phyloP scores from a whole-genome alignment of 2,329 filamentous ascomycete genomes.

The Penicillium decumbens region DNA sequence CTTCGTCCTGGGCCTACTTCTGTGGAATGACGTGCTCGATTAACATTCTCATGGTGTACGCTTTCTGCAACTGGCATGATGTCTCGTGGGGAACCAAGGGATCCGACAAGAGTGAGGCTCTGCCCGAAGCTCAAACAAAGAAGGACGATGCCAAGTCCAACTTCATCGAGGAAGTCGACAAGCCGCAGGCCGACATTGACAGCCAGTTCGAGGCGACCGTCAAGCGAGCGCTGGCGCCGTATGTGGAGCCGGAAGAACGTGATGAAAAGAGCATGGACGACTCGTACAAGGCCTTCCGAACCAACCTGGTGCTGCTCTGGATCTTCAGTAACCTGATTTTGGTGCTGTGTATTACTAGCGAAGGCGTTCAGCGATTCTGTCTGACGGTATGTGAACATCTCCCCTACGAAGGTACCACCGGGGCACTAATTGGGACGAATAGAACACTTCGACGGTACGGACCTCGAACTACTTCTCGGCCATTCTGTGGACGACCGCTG shows the following conservation, averaged over 20 bases:
- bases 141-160: conserved; percentile 82
- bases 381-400: conserved; percentile 64
- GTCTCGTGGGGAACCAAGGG: conserved; percentile 99
- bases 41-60: conserved; percentile 98
- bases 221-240: conserved; percentile 81
- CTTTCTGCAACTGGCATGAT: conserved; percentile 99
- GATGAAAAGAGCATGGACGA: conserved; percentile 87
- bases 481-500: conserved; percentile 80
- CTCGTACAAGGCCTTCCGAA: conserved; percentile 98
- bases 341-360: conserved; percentile 78
- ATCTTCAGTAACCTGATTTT: conserved; percentile 87
- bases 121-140: conserved; percentile 79
- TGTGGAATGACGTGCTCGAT: conserved; percentile 92
- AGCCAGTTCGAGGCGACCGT: conserved; percentile 93
- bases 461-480: conserved; percentile 88
- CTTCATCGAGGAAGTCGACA: conserved; percentile 90
- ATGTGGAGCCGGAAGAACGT: conserved; percentile 65
- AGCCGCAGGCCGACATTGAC: conserved; percentile 95
- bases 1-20: conserved; percentile 88
- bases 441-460: conserved; percentile 63
- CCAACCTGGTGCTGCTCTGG: conserved; percentile 83
- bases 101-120: conserved; percentile 83
- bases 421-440: background rate
- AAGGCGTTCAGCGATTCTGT: conserved; percentile 74
- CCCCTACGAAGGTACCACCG: background rate